Evolutionary conservation across 257 asterid species (phyloP), one percentile per base, ranked within the genome.

Genomic region (Dorcoceras hygrometricum): DNA sequence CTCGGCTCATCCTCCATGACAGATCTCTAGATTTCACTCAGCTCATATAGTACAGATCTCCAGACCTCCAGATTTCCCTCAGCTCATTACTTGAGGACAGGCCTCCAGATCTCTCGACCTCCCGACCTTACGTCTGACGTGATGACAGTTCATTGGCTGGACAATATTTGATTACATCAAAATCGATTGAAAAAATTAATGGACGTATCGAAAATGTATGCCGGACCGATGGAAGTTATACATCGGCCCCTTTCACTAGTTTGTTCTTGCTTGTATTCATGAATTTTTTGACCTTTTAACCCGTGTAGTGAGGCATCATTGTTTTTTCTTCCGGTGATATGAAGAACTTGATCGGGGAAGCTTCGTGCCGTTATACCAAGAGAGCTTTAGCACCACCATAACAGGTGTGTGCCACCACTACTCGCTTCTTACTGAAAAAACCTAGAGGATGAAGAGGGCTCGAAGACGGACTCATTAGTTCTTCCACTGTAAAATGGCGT

Each of bases 261-360:
- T 34, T 25, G 0, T n/a, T n/a, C n/a, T n/a, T n/a, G 7, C 31
- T 19, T 25, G 0, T 48, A 0, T n/a, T 5, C 25, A 29, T 22
- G 14, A n/a, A 11, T 31, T 19, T 27, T n/a, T 53, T 3, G 11
- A 58, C 20, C 34, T 27, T 4, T 51, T 16, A 2, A 46, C 3
- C 11, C 3, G 31, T 27, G 59, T 59, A 12, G 11, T 65, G 26
- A 61, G 29, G 0, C 16, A 18, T 48, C 6, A 34, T 61, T 50
- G 57, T n/a, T n/a, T 78, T 53, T 25, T 10, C 59, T 56, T 81
- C 46, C 87, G 88, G 97, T 69, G 95, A 92, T 71, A 84, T 86
- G 95, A 89, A 92, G 82, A 80, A 82, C 83, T 74, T 82, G 82
- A 81, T 83, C 63, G 97, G 98, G 18, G 96, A 87, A 72, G 97